phyloP scores from a whole-genome alignment of 371 early-diverging fungal species.

The Lichtheimia hyalospora region DNA sequence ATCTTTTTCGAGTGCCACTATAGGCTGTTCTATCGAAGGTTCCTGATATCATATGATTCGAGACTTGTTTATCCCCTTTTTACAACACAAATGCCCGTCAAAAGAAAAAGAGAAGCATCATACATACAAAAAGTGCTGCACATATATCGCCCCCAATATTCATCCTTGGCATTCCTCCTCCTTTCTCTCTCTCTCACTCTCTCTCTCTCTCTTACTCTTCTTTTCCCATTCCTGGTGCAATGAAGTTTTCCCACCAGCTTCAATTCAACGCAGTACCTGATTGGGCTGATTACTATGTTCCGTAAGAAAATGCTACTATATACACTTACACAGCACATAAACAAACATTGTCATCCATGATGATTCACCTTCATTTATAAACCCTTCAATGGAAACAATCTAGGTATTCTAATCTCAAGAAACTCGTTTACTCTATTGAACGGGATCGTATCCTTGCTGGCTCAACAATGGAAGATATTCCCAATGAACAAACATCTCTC shows the following conservation, averaged over 20 bases:
- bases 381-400: too few species aligned
- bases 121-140: not conserved
- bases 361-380: too few species aligned
- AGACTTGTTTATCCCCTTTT: not conserved
- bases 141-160: not conserved
- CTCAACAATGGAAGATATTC: conserved; percentile 24
- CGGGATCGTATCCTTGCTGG: conserved; percentile 63
- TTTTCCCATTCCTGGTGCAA: not conserved
- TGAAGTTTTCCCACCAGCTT: conserved; percentile 70
- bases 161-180: not conserved
- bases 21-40: not conserved
- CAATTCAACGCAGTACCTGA: conserved; percentile 90
- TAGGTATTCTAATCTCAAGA: conserved; percentile 84
- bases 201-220: not conserved
- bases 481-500: conserved; percentile 45
- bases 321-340: not conserved
- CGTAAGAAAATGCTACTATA: conserved; percentile 35
- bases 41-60: not conserved
- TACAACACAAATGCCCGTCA: too few species aligned
- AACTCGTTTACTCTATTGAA: conserved; percentile 86
- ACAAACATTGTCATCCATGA: too few species aligned
- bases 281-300: conserved; percentile 84
- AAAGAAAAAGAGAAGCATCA: not conserved
- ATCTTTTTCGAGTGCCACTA: too few species aligned
- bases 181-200: conserved; percentile 1